These are phyloP conservation scores for Anisodus tanguticus DNA, from an alignment of 257 asterid genomes.

Conservation along the genomic window DNA sequence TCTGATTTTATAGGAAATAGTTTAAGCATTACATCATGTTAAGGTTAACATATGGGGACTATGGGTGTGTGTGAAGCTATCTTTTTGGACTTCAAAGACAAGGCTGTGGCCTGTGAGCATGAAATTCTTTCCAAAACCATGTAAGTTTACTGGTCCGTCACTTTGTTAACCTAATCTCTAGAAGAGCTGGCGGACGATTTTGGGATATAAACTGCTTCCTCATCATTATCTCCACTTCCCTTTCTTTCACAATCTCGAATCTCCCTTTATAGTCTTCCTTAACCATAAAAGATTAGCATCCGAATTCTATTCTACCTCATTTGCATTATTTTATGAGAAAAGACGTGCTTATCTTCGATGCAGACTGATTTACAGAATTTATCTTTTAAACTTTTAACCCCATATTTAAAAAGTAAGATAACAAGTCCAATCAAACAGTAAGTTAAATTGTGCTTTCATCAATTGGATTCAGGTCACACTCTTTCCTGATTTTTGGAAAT, in stretches of 20 bases:
- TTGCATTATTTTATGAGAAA: not conserved
- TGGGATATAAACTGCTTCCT: too few species aligned
- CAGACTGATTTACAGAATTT: not conserved
- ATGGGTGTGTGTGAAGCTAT: not conserved
- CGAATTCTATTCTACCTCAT: not conserved
- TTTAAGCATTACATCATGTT: not conserved
- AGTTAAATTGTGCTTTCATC: not conserved
- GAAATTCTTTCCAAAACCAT: not conserved
- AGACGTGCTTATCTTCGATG: not conserved
- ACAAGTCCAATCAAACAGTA: not conserved
- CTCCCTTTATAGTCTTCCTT: not conserved
- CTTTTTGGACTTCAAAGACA: not conserved
- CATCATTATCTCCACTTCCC: too few species aligned
- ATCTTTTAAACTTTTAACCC: not conserved
- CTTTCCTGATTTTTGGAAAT: constrained; percentile 9
- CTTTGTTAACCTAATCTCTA: not conserved
- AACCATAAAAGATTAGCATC: not conserved
- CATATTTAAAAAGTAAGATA: not conserved
- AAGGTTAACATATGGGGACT: not conserved
- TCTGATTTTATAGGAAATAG: not conserved
- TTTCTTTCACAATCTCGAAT: not conserved
- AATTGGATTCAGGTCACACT: not conserved
- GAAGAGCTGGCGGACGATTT: not conserved
- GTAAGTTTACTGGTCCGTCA: not conserved
- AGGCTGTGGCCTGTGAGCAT: not conserved